Evolutionary conservation across 2,329 filamentous ascomycete species (phyloP), one percentile per base, ranked within the genome.

Genomic region (Fusarium camptoceras): DNA sequence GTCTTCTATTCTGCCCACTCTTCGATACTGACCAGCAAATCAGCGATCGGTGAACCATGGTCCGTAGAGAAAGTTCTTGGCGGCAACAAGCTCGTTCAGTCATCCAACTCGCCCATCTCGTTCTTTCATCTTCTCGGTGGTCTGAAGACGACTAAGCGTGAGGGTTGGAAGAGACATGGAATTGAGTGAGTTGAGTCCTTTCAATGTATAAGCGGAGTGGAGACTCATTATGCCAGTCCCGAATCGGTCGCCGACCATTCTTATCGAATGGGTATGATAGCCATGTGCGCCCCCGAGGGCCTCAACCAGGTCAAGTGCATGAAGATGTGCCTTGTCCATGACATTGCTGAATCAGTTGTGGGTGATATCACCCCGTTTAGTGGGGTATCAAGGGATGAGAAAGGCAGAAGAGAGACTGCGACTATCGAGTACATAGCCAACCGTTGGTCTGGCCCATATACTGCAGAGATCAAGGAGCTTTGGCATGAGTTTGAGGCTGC

Each of bases 171-270:
- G 62, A 89, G 95, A 47, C 97, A 98, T 79, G 90, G 89, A 50
- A 94, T 98, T 70, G 76, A 49, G 79, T 64, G 25, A 50, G 66
- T 68, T 25, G 24, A 18, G 16, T 24, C 16, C 22, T n/a, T 9
- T n/a, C 12, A 10, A 11, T 8, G 30, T 42, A 22, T 20, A 15
- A 12, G 22, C 5, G 25, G 25, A 27, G 37, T n/a, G 22, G 24
- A 50, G 31, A 42, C 60, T 62, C 11, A 59, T 47, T 25, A 20
- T 37, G 34, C 8, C 68, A 89, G 87, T 60, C 92, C 93, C 78
- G 96, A 99, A 81, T 97, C 94, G 2, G 98, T 99, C 77, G 88
- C 93, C 56, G 96, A 99, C 82, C 96, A 99, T 86, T 99, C 98
- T 94, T 99, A 98, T 82, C 94, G 96, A 81, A 99, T 99, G 96